Evolutionary conservation across 768 basidiomycete genomes (phyloP), one percentile per base, ranked within the genome.

Genomic region (Termitomyces sp.): DNA sequence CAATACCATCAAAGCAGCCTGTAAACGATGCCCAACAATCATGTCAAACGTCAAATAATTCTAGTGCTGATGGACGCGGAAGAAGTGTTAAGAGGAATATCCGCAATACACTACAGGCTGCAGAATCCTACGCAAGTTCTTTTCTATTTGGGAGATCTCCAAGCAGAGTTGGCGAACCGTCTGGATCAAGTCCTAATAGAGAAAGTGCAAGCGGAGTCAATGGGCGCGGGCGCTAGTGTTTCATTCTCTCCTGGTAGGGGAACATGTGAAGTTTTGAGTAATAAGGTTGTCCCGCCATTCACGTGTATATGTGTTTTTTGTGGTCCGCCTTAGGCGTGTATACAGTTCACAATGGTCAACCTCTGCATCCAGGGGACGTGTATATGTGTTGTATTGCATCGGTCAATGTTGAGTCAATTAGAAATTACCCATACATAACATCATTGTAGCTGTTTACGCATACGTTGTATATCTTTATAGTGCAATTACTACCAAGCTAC

Each of bases 81-180:
- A 71, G 86, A 62, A 85, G 80, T 63, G 84, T 85, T 38, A 87
- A 81, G 68, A 76, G 84, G 60, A 85, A 81, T 62, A 63, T 90
- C 52, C 79, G 88, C 50, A 88, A 80, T 57, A 88, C 87, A 14
- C 69, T 90, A 46, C 82, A 77, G 55, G 84, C 81, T 36, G 88
- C 89, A 11, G 88, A 90, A 65, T 83, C 86, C 55, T 86, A 86
- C 65, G 84, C 86, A 5, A 83, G 75, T 59, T 76, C 83, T 5
- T 79, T 88, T 59, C 70, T 87, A 36, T 88, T 89, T 57, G 85
- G 86, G n/a, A 78, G 85, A 24, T 58, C 66, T 18, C 61, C 70
- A n/a, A 70, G 61, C 52, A 67, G 60, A 46, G 56, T 54, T 35
- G 61, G 58, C 38, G 65, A 64, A 33, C 54, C 54, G 4, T 59